Evolutionary conservation across 2,329 filamentous ascomycete genomes (phyloP).

Genomic region (Aspergillus persii): DNA sequence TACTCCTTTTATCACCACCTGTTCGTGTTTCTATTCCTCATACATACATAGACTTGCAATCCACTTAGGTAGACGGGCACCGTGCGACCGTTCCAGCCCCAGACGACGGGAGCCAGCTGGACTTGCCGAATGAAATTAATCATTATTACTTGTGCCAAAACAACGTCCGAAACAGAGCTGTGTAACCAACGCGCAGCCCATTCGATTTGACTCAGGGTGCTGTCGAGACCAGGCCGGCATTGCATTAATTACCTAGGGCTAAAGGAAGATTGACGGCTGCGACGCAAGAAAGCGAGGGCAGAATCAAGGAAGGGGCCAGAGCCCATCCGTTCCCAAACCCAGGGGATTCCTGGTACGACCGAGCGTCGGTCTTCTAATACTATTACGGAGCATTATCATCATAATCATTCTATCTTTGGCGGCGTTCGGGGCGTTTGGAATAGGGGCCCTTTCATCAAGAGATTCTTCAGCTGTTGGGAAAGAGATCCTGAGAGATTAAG

Average conservation of each 20-base stretch:
- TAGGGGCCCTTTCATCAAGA: background rate
- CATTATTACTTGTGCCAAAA: slow-evolving; percentile 5
- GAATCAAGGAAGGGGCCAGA: background rate
- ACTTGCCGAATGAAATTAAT: slow-evolving; percentile 14
- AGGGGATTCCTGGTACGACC: background rate
- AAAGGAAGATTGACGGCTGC: background rate
- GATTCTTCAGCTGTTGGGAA: background rate
- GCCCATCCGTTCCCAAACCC: background rate
- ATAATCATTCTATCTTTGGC: too few species aligned
- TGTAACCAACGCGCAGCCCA: background rate
- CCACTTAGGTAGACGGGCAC: slow-evolving; percentile 16
- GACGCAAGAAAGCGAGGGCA: background rate
- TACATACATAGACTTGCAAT: slow-evolving; percentile 27
- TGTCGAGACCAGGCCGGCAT: too few species aligned
- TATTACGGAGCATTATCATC: too few species aligned
- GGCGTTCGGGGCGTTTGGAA: background rate
- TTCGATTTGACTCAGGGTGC: background rate
- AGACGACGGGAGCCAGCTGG: slow-evolving; percentile 21
- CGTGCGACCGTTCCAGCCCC: slow-evolving; percentile 9
- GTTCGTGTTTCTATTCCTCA: background rate
- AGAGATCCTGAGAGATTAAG: background rate
- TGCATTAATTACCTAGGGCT: background rate
- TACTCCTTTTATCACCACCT: background rate
- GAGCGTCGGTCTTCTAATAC: background rate
- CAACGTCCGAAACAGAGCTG: background rate